Evolutionary conservation across 2,329 filamentous ascomycete genomes (phyloP), one percentile per base, ranked within the genome.

Genomic region (Phyllosticta ampelicida): DNA sequence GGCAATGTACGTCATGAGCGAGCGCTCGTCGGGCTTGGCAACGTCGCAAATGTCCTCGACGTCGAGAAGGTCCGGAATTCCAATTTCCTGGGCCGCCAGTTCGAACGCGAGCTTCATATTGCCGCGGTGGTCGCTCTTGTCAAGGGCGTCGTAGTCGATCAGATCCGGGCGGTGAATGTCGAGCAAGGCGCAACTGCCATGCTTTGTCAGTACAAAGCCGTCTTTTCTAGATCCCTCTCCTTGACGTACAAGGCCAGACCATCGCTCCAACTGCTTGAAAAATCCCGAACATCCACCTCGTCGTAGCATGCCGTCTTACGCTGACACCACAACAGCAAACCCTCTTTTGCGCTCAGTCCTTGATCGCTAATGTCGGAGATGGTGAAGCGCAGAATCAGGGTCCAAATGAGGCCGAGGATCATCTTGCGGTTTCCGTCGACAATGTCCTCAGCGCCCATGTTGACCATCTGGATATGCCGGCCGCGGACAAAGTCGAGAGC

Each of bases 51-150:
- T 94, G 76, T 99, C 94, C 74, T 99, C 94, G 13, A 97, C 94
- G 71, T 99, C 94, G 60, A 99, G 81, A 70, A 99, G 79, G 67
- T 92, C 89, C 16, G 94, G 94, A 60, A 99, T 99, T 54, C 94
- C 94, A 67, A 99, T 97, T 75, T 97, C 94, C 70, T 92, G 89
- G 65, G 88, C 85, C 9, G 94, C 94, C 67, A 99, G 92, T 69
- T 97, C 92, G 71, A 99, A 99, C 21, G 94, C 94, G 63, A 97
- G 77, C 74, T 96, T 89, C 92, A 97, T 99, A 76, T 99, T 99
- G 50, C 91, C 92, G 60, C 86, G 84, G 75, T 96, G 94, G 71
- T 99, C 92, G 30, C 78, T 84, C 79, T 97, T 97, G 76, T 99
- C 92, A 63, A 99, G 79, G 30, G 87, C 81, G 68, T 99, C 94